Conservation (phyloP, 1,284 basidiomycete species). For the Cryptococcus sp. region DNA sequence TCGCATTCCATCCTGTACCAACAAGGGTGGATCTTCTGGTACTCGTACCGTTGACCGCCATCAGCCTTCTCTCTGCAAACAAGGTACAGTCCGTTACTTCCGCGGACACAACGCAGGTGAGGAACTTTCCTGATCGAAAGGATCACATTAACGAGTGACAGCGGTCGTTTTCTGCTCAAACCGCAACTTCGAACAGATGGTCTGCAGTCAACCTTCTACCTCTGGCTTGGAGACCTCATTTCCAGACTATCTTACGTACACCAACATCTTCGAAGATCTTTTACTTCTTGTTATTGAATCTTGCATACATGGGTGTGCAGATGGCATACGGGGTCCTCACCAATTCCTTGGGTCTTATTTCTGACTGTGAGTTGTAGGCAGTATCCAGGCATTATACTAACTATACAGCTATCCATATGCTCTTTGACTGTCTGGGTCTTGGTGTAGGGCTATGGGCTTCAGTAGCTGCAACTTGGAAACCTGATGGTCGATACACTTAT, state of each 20-base stretch:
- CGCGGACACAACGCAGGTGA: not conserved
- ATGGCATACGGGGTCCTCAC: constrained; percentile 97
- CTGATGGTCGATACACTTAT: constrained; percentile 90
- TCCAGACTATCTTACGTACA: constrained; percentile 84
- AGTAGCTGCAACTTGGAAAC: constrained; percentile 96
- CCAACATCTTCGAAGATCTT: constrained; percentile 92
- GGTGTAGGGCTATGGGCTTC: constrained; percentile 93
- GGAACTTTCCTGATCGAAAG: not conserved
- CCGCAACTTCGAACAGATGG: constrained; percentile 15
- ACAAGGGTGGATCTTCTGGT: constrained; percentile 18
- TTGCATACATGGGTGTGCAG: constrained; percentile 93
- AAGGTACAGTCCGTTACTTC: not conserved
- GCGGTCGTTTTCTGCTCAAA: not conserved
- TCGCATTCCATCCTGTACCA: constrained; percentile 33
- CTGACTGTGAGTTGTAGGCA: constrained; percentile 66
- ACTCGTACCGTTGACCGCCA: constrained; percentile 18
- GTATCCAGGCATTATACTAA: constrained; percentile 7
- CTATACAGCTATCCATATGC: constrained; percentile 90
- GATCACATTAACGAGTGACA: not conserved
- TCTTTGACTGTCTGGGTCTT: constrained; percentile 97
- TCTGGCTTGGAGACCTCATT: constrained; percentile 56
- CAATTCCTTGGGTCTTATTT: constrained; percentile 92
- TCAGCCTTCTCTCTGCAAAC: constrained; percentile 4
- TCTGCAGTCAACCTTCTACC: constrained; percentile 29
- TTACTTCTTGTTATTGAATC: constrained; percentile 90